Base-by-base conservation (phyloP, 148 eudicot genomes). In the Amaranthus hypochondriacus region DNA sequence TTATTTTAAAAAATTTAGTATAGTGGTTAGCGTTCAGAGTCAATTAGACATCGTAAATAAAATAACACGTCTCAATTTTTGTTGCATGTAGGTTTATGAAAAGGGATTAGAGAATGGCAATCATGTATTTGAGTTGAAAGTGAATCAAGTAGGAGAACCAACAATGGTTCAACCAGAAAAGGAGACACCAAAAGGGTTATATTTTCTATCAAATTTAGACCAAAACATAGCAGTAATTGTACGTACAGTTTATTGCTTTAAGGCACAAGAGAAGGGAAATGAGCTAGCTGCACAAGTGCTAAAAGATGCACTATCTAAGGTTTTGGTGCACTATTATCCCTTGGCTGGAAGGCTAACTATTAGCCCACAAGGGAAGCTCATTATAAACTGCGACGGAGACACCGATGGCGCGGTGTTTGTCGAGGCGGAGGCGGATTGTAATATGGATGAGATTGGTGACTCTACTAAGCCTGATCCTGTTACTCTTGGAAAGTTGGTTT, bases 371-470 rank as follows among this genome's bases (percentile, higher is more conserved):
- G 86, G 87, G 5, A 86, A 84, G 83, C 87, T 85, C 42, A 73
- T 80, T 5, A 78, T 88, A 0, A 82, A 88, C 28, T 88, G 91
- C 73, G 86, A 39, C 54, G 21, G 7, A 4, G 61, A 28, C 13
- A 28, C 42, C 63, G 10, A 60, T 5, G 56, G 88, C 7, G 86
- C 80, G 4, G 80, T 83, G 0, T 87, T 85, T 44, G 85, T 87
- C 3, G 86, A 84, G 80, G 90, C 90, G 0, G 86, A 83, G 50
- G 84, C 90, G 4, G 80, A 85, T 7, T 83, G 88, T 64, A 54
- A 14, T 2, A 69, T 87, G 77, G 82, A 61, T 3, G 83, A 77
- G 8, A 77, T 85, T 44, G 90, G 86, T 5, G 88, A 87, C 43
- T 75, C 80, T 2, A 82, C 89, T 48, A 81, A 83, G 66, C 86